phyloP scores from a whole-genome alignment of 441 rosid species.

The Manihot esculenta region DNA sequence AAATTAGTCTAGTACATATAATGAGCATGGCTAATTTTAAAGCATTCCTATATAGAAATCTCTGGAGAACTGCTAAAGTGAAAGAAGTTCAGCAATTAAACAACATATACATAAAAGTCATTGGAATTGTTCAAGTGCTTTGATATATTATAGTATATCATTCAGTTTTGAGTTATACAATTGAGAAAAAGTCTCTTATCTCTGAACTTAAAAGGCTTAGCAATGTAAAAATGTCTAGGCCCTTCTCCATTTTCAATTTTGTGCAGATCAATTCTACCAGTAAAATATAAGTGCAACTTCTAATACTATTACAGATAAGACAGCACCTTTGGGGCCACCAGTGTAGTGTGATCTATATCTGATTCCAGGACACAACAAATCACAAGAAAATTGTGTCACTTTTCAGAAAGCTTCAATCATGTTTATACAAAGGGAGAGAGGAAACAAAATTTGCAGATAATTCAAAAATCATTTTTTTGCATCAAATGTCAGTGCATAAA shows the following conservation, averaged over 20 bases:
- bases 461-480: background rate
- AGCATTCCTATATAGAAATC: background rate
- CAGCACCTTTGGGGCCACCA: background rate
- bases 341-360: background rate
- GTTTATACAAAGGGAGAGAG: background rate
- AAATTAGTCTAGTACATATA: too few species aligned
- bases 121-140: background rate
- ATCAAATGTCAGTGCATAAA: background rate
- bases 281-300: background rate
- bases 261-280: background rate
- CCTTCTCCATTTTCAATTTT: background rate
- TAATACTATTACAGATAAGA: background rate
- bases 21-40: background rate
- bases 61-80: too few species aligned
- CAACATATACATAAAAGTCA: background rate
- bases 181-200: background rate
- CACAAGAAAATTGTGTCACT: background rate
- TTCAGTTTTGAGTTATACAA: background rate
- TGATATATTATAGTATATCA: background rate
- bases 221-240: background rate
- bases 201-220: background rate
- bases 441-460: background rate
- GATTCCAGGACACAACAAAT: background rate
- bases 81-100: background rate
- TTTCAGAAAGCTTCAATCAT: conserved; percentile 4